Conservation (phyloP, 768 basidiomycete genomes). For the Chlorophyllum brunneum region DNA sequence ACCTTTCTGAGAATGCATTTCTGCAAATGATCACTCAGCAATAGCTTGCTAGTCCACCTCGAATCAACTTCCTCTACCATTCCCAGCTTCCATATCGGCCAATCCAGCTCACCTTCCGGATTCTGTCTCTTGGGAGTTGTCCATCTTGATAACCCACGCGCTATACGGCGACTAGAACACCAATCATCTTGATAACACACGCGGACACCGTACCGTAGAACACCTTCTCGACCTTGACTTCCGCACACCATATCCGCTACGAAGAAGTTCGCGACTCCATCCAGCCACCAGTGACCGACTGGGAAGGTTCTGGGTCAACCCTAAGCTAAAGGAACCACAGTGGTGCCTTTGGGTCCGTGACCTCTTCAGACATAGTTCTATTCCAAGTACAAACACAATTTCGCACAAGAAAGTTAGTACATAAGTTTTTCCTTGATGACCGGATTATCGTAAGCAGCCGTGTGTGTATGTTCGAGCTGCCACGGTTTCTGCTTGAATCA, state of each 20-base stretch:
- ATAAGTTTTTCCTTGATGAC: neutral
- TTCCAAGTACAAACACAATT: too few species aligned
- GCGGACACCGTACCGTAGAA: neutral
- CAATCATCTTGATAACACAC: slow-evolving; percentile 9
- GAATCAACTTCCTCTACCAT: neutral
- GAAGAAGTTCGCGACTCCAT: neutral
- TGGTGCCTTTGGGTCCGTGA: too few species aligned
- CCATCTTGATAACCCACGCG: slow-evolving; percentile 7
- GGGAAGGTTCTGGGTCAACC: too few species aligned
- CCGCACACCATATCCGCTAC: neutral
- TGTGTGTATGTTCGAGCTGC: too few species aligned
- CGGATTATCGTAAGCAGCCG: too few species aligned
- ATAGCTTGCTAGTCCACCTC: too few species aligned
- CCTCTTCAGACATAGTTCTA: too few species aligned
- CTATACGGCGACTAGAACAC: slow-evolving; percentile 10
- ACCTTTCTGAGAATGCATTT: slow-evolving; percentile 5
- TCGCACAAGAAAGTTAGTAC: too few species aligned
- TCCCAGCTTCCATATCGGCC: neutral
- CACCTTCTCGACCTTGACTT: neutral
- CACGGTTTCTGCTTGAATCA: neutral
- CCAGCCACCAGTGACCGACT: too few species aligned
- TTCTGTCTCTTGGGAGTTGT: neutral
- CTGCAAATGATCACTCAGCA: neutral
- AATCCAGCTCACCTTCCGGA: slow-evolving; percentile 12
- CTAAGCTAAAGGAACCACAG: too few species aligned